phyloP scores from a whole-genome alignment of 805 yeast species.

The Candida jianshihensis region DNA sequence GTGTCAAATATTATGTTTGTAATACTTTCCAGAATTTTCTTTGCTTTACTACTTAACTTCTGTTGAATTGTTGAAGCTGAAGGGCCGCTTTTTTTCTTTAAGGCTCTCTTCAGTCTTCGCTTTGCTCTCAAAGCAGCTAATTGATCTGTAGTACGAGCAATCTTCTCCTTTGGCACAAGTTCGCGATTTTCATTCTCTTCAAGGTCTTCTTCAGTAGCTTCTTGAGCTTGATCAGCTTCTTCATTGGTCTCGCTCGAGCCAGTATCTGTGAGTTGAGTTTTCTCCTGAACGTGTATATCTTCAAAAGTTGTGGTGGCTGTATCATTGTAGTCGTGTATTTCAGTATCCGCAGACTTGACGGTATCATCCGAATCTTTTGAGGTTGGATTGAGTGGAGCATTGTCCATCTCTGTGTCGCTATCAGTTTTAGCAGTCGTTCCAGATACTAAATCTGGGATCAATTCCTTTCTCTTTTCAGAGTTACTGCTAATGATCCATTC shows the following conservation, averaged over 20 bases:
- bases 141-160: conserved; percentile 1
- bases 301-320: not conserved
- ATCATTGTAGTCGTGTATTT: not conserved
- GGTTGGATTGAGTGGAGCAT: no score
- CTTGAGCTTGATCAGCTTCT: not conserved
- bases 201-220: not conserved
- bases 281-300: no score
- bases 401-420: not conserved
- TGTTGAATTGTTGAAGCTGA: conserved; percentile 4
- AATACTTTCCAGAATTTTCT: conserved; percentile 5
- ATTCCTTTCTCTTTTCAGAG: not conserved
- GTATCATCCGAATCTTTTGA: not conserved
- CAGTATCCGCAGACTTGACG: not conserved
- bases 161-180: not conserved
- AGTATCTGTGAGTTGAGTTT: no score
- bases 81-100: not conserved
- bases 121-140: not conserved
- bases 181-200: not conserved
- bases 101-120: conserved; percentile 1
- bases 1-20: conserved; percentile 7
- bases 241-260: not conserved
- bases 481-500: conserved; percentile 8
- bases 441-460: not conserved
- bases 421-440: not conserved
- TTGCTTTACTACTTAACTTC: conserved; percentile 4